Percentiles rank a stretch among this genome's conserved stretches.
phyloP scores from a whole-genome alignment of 345 rosid species.

The Dimocarpus longan region DNA sequence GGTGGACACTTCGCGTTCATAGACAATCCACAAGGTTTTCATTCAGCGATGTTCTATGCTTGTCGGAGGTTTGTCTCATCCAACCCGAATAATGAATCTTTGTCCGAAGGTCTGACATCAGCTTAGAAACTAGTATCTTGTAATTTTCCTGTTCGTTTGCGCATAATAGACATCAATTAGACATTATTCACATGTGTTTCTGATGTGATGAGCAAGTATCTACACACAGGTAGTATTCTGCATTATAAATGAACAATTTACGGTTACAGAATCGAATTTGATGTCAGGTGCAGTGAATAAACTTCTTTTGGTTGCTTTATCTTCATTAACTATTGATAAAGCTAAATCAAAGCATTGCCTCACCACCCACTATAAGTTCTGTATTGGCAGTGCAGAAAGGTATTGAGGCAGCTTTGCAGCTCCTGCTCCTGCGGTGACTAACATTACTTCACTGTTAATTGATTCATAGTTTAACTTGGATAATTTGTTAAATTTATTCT shows the following conservation, averaged over 20 bases:
- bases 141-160: slow-evolving; percentile 3
- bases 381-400: background rate
- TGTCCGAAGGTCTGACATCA: slow-evolving; percentile 65
- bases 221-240: background rate
- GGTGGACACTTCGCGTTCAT: slow-evolving; percentile 89
- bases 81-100: slow-evolving; percentile 45
- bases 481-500: no score
- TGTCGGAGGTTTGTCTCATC: slow-evolving; percentile 67
- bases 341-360: background rate
- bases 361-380: background rate
- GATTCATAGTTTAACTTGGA: no score
- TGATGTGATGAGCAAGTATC: background rate
- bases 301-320: background rate
- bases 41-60: slow-evolving; percentile 75
- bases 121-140: slow-evolving; percentile 43
- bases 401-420: background rate
- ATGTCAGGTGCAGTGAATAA: background rate
- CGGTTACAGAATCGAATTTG: background rate
- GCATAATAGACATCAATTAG: slow-evolving; percentile 2
- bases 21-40: slow-evolving; percentile 76
- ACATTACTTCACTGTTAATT: no score
- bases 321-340: background rate
- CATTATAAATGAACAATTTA: background rate
- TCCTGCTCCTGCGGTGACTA: background rate
- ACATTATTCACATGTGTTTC: slow-evolving; percentile 24